These are phyloP conservation scores for Amanita pallidorosea DNA, from an alignment of 768 basidiomycete genomes.

Conservation along the genomic window DNA sequence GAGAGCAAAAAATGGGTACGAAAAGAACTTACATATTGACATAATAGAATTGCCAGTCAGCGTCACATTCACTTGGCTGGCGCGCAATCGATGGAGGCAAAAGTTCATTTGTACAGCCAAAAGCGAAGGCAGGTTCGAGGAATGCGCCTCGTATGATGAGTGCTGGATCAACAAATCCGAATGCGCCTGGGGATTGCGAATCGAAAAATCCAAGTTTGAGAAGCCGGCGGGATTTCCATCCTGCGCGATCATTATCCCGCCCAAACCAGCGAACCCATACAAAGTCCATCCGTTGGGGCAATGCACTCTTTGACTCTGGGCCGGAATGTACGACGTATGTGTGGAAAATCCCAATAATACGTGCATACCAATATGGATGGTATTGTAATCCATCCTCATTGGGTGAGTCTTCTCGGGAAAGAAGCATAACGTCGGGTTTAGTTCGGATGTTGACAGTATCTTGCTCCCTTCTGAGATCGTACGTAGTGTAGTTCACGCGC, in stretches of 20 bases:
- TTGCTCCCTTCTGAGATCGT: conserved; percentile 11
- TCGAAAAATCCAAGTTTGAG: neutral
- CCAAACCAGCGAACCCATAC: neutral
- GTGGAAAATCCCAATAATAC: conserved; percentile 20
- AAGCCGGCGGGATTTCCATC: conserved; percentile 8
- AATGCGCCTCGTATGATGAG: neutral
- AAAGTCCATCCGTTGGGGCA: neutral
- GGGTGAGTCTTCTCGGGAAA: neutral
- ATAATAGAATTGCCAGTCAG: no score
- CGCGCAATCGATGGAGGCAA: no score
- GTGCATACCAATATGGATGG: conserved; percentile 23
- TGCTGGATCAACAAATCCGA: no score
- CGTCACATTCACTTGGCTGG: no score
- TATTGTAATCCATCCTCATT: no score
- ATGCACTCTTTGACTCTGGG: neutral
- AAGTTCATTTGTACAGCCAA: no score
- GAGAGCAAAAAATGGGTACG: no score
- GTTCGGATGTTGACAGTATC: conserved; percentile 26
- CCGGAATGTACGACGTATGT: conserved; percentile 11
- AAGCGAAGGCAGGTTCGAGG: neutral
- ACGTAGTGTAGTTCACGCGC: neutral
- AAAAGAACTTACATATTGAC: no score
- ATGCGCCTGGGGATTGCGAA: neutral
- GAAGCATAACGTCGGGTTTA: conserved; percentile 5
- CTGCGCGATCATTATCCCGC: conserved; percentile 7